These are phyloP conservation scores for Hebeloma cylindrosporum DNA, from an alignment of 768 basidiomycete species.

Conservation along the genomic window DNA sequence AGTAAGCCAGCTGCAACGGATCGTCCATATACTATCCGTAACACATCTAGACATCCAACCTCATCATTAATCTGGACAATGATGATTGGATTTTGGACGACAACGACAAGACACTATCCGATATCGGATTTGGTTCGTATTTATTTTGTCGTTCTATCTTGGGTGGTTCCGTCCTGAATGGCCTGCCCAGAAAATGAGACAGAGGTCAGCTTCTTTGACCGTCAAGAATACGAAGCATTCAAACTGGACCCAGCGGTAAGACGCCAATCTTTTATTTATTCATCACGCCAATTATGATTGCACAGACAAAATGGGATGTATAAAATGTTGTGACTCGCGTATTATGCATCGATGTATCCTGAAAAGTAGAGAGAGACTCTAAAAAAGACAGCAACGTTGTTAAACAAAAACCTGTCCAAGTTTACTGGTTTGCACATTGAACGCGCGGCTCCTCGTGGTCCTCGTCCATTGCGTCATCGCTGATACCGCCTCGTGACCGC, in stretches of 20 bases:
- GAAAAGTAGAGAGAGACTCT: conserved; percentile 17
- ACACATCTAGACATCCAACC: conserved; percentile 77
- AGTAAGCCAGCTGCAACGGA: conserved; percentile 45
- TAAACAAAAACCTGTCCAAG: conserved; percentile 14
- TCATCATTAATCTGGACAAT: conserved; percentile 96
- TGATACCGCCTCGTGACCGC: conserved; percentile 51
- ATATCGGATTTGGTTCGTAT: conserved; percentile 74
- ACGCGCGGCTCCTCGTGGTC: conserved; percentile 91
- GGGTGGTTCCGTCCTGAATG: neutral
- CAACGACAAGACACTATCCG: conserved; percentile 60
- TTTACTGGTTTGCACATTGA: conserved; percentile 90
- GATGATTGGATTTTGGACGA: conserved; percentile 90
- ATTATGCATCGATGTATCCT: conserved; percentile 42
- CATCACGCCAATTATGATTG: conserved; percentile 4
- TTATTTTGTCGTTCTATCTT: neutral
- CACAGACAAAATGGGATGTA: conserved; percentile 51
- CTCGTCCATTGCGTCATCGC: conserved; percentile 90
- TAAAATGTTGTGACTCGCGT: conserved; percentile 30
- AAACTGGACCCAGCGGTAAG: conserved; percentile 80
- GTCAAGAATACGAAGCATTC: conserved; percentile 75
- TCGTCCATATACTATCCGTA: neutral
- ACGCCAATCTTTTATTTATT: neutral
- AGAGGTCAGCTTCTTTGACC: conserved; percentile 90
- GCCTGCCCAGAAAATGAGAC: conserved; percentile 98
- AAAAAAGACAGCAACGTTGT: conserved; percentile 6